Conservation (phyloP, 2,329 filamentous ascomycete species). For the Capronia americana region DNA sequence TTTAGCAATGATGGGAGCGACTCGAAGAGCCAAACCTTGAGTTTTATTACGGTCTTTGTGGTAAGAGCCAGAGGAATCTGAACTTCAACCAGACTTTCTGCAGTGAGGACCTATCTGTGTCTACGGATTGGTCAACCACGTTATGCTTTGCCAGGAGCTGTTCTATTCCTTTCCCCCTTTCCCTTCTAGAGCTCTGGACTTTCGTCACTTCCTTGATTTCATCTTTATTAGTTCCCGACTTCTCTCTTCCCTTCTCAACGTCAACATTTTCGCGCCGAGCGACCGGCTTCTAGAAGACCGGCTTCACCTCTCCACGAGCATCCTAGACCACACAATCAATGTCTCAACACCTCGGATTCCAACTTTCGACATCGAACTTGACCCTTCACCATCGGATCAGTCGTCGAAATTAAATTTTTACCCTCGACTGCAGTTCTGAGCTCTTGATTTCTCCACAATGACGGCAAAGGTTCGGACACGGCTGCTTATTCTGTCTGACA, state of each 20-base stretch:
- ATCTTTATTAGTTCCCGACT: not conserved
- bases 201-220: not conserved
- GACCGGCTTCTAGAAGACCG: not conserved
- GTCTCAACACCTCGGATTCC: not conserved
- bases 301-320: not conserved
- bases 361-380: no score
- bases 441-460: constrained; percentile 16
- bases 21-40: no score
- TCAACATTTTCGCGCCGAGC: not conserved
- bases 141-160: not conserved
- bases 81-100: no score
- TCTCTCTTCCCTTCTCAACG: not conserved
- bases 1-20: no score
- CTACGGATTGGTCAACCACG: constrained; percentile 7
- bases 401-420: not conserved
- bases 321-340: not conserved
- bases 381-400: not conserved
- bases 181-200: not conserved
- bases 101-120: constrained; percentile 38
- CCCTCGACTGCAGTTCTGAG: not conserved
- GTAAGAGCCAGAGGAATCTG: no score
- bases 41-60: no score
- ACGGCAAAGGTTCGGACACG: constrained; percentile 45
- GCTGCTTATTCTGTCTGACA: constrained; percentile 55
- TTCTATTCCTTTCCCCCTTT: not conserved